Base-by-base conservation (phyloP, 2,329 filamentous ascomycete species). In the Sporothrix protearum region DNA sequence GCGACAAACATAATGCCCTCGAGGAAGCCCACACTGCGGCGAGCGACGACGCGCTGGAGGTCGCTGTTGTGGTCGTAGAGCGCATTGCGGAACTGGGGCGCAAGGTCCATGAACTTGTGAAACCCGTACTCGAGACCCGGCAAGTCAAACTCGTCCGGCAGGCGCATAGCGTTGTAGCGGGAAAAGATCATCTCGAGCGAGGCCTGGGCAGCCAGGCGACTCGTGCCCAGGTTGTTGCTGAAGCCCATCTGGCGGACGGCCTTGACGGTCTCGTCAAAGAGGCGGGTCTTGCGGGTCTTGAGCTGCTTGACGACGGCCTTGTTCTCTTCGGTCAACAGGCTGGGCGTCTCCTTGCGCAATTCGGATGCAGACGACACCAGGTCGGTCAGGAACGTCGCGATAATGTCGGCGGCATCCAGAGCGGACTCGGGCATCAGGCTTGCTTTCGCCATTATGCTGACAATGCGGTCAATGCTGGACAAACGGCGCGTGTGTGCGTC, bases 231-330 rank as follows among this genome's bases (percentile, higher is more conserved):
- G 78, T 97, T 97, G 69, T 90, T 89, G 76, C 91, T 91, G 76
- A 99, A 88, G 3, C 96, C 96, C 95, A 99, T 98, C 71, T 91
- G 88, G 47, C 93, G 89, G 36, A 97, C 83, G 28, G 90, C 88
- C 77, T 92, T 94, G 74, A 99, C 83, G 0, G 92, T 94, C 76
- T 98, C 95, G 0, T 93, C 92, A 76, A 97, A 96, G 16, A 98
- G 86, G 76, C 94, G 94, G 57, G 93, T 89, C 82, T 99, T 99
- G 76, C 93, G 88, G 2, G 89, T 89, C 83, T 97, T 98, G 75
- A 98, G 88, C 79, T 97, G 93, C 80, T 96, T 94, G 73, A 97
- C 88, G 19, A 87, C 80, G 12, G 90, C 87, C 78, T 94, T 95
- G 80, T 96, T 97, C 57, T 97, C 94, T 33, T 97, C 92, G 0